Evolutionary conservation across 2,329 filamentous ascomycete genomes (phyloP).

Genomic region (Diaporthe vexans): DNA sequence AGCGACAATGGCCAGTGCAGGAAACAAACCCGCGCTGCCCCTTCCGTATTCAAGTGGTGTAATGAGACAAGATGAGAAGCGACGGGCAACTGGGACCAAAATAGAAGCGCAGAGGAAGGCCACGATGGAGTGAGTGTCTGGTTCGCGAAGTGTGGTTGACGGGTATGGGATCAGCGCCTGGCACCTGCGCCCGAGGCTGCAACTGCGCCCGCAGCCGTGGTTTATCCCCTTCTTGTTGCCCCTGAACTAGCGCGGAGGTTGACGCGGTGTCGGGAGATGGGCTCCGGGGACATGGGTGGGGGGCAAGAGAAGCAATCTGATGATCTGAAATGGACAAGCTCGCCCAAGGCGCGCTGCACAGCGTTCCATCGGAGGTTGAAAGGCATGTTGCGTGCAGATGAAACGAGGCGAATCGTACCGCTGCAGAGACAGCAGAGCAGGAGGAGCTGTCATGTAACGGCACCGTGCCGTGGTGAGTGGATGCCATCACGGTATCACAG

Average conservation of each 20-base stretch:
- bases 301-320: constrained; percentile 17
- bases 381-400: constrained; percentile 41
- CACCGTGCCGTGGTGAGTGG: not conserved
- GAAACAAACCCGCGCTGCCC: not conserved
- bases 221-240: constrained; percentile 32
- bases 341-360: constrained; percentile 17
- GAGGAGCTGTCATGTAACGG: constrained; percentile 26
- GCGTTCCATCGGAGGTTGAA: constrained; percentile 38
- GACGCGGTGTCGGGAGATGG: constrained; percentile 35
- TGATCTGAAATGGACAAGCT: constrained; percentile 23
- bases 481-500: no score
- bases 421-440: constrained; percentile 25
- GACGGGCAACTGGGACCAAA: constrained; percentile 10
- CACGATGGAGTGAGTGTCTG: constrained; percentile 7
- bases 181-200: constrained; percentile 20
- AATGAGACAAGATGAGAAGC: constrained; percentile 32
- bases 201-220: constrained; percentile 8
- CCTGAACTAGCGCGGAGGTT: constrained; percentile 38
- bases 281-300: constrained; percentile 16
- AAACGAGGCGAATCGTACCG: constrained; percentile 30
- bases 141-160: constrained; percentile 24
- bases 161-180: constrained; percentile 11
- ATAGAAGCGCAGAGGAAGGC: constrained; percentile 27
- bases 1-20: constrained; percentile 9
- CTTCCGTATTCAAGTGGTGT: constrained; percentile 5